Base-by-base conservation (phyloP, 1,284 basidiomycete species). In the Abortiporus biennis region DNA sequence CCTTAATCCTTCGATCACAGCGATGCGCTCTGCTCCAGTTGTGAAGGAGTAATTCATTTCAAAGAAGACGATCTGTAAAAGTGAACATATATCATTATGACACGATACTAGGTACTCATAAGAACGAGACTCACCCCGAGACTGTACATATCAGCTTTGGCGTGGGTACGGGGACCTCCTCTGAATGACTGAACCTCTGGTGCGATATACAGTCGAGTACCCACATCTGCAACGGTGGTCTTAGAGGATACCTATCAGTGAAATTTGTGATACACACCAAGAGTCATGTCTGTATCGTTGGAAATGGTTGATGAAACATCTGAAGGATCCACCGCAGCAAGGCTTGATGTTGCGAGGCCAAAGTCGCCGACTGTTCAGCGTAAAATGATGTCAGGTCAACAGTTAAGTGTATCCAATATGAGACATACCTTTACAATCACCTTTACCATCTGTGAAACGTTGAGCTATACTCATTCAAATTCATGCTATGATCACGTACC, bases 141-240 rank as follows among this genome's bases (percentile, higher is more conserved):
- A 56, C 91, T 94, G 59, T 96, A 98, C 74, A 98, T 85, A 59
- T 98, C 94, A 3, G 93, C 93, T 58, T 96, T 92, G 42, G 74
- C 80, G 52, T 89, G 84, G 53, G 80, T 83, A 37, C 80, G 72
- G 15, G 79, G 75, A 0, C 78, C 76, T 31, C 74, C 71, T 52
- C 71, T 78, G 36, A 72, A 66, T 12, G 80, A 84, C 42, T 76
- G 74, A 6, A 88, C 78, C 58, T 94, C 93, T 0, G 94, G 94
- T 0, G 94, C 92, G 40, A 96, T 95, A 62, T 97, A 98, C 9
- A 96, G 64, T 42, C 80, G 81, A 1, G 94, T 98, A 33, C 94
- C 94, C 17, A 97, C 91, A 64, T 93, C 89, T 81, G 19, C 17
- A 24, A 21, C 6, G n/a, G n/a, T n/a, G n/a, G n/a, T n/a, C n/a